Base-by-base conservation (phyloP, 306 rosid species). In the Carpinus viminea region DNA sequence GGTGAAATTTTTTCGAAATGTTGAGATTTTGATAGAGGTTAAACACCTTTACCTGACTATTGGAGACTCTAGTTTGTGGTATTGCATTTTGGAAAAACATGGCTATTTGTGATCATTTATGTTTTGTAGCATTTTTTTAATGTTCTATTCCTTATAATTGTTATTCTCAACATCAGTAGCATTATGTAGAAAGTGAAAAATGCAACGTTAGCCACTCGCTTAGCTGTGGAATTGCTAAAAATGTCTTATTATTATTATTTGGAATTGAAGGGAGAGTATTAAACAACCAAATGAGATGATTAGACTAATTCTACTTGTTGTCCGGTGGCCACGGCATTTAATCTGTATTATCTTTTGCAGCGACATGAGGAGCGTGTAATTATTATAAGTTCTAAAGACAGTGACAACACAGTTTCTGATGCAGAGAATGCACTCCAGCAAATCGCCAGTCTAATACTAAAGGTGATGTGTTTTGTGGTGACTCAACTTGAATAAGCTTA, bases 331-430 rank as follows among this genome's bases (percentile, higher is more conserved):
- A 70, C 56, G 34, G 47, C 71, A 46, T 68, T 5, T 41, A 41
- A 57, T 74, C 76, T 46, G 47, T 61, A 73, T 70, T 79, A 56
- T 77, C 8, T 66, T 31, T 71, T 82, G 87, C 87, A 94, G 98
- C 87, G 94, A 62, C 90, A 94, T 69, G 98, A 94, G 86, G 98
- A 94, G 76, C 93, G 98, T 43, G 98, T 94, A 80, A 92, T 94
- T 79, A 92, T 94, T 73, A 87, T 92, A 80, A 94, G 97, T 74
- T 92, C 97, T 5, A 92, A 90, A 85, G 92, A 91, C 62, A 78
- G 78, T 70, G 97, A 91, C 72, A 89, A 86, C 68, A 60, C 53
- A 52, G 81, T 90, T 76, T 85, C 93, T 48, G 97, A 91, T 73
- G 98, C 97, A 16, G 97, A 94, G 87, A 92, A 87, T 83, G 97